Evolutionary conservation across 2,329 filamentous ascomycete species (phyloP).

Genomic region (Phyllosticta citribraziliensis): DNA sequence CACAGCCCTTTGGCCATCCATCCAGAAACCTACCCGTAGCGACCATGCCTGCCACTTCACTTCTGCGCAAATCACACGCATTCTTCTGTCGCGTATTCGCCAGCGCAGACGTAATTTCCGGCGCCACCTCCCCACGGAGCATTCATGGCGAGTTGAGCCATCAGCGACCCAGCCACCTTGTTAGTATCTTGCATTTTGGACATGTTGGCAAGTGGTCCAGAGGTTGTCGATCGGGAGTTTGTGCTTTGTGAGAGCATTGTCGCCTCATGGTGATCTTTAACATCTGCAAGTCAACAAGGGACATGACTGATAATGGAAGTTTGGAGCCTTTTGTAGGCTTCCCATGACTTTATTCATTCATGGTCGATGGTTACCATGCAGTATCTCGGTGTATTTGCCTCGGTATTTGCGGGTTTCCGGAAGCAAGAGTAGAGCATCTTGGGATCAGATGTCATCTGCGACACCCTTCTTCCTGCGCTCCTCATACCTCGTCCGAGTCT

Average conservation of each 20-base stretch:
- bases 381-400: background rate
- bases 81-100: background rate
- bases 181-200: background rate
- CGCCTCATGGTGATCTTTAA: background rate
- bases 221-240: background rate
- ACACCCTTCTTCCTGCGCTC: slow-evolving; percentile 34
- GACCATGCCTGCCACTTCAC: background rate
- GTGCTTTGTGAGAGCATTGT: background rate
- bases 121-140: background rate
- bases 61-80: background rate
- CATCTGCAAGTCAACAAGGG: background rate
- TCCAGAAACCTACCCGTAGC: background rate
- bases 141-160: background rate
- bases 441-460: slow-evolving; percentile 20
- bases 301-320: background rate
- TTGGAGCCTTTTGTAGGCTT: background rate
- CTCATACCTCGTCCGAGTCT: slow-evolving; percentile 42
- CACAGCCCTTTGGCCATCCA: background rate
- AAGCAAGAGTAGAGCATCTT: background rate
- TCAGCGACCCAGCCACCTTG: background rate
- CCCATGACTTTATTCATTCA: background rate
- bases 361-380: background rate
- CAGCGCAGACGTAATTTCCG: background rate
- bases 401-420: background rate
- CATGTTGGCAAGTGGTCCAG: background rate